Evolutionary conservation across 2,329 filamentous ascomycete genomes (phyloP), one percentile per base, ranked within the genome.

Genomic region (Penicillium sp.): DNA sequence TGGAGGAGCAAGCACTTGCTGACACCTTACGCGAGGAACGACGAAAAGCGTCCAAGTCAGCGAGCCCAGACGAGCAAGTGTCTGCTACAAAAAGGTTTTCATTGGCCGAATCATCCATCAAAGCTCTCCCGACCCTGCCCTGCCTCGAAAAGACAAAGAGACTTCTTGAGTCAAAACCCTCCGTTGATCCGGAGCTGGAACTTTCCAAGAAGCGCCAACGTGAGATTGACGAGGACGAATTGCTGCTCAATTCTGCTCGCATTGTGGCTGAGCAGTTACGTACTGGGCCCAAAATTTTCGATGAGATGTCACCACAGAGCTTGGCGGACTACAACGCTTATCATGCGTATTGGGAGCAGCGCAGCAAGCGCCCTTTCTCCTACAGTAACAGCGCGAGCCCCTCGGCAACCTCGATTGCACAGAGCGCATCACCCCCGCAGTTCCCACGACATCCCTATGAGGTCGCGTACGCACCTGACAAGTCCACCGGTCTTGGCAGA

Each of bases 221-320:
- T 25, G 59, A 66, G 47, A 61, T 72, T 34, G 67, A 73, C 34
- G 65, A 71, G 51, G 70, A 73, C 41, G 70, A 73, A 53, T 55
- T 73, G 8, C 61, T 72, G 9, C 59, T 73, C 13, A 69, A 62
- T 27, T 66, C 68, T 5, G 70, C 70, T 8, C 66, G 70, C 8
- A 70, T 73, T 37, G 65, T 66, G 18, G 69, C 69, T 7, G 67
- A 70, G 46, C 60, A 65, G n/a, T 41, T 73, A 7, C 60, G 67
- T 7, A 67, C 56, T 13, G 68, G 69, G 1, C 65, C 65, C 7
- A 62, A 52, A 5, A 59, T 71, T 32, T 56, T 66, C 33, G 63
- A 66, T 26, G 41, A 54, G 48, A 32, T 54, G 43, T 53, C 39
- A 46, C 56, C 5, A 42, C 56, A 24, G 51, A 45, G 35, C 5